Evolutionary conservation across 108 stramenopile genomes (phyloP).

Genomic region (Fragilariopsis cylindrus): DNA sequence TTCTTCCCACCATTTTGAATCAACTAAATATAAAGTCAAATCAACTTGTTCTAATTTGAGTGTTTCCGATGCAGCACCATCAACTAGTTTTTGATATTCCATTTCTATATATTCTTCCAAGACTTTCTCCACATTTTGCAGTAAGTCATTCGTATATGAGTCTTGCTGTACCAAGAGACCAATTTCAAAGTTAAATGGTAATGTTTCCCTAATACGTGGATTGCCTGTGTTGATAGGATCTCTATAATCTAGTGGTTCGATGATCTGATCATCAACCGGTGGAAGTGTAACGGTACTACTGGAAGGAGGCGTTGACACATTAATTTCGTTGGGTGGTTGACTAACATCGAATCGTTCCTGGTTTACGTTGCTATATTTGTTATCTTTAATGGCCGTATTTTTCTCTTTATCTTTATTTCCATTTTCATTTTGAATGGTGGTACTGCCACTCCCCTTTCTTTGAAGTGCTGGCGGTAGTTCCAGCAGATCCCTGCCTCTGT

Average conservation of each 20-base stretch:
- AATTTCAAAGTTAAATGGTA: not conserved
- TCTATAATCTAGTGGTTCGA: not conserved
- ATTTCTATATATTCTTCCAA: conserved; percentile 15
- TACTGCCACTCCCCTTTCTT: not conserved
- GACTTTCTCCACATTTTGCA: not conserved
- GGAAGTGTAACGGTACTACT: not conserved
- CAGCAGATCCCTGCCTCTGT: no score
- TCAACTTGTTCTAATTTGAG: not conserved
- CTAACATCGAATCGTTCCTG: not conserved
- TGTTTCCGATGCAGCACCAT: conserved; percentile 1
- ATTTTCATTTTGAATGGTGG: no score
- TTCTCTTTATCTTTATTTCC: no score
- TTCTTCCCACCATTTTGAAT: conserved; percentile 3
- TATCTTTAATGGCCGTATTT: no score
- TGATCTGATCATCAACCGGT: not conserved
- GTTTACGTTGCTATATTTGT: not conserved
- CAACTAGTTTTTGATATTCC: conserved; percentile 12
- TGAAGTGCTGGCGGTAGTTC: not conserved
- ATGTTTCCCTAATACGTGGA: not conserved
- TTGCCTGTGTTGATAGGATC: conserved; percentile 11
- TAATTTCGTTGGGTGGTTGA: conserved; percentile 9
- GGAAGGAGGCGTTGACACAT: conserved; percentile 5
- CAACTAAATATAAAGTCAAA: conserved; percentile 1
- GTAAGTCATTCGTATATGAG: not conserved
- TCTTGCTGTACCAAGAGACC: not conserved